These are phyloP conservation scores for Gracilaria gracilis DNA, from an alignment of 23 red algal species.

Conservation along the genomic window DNA sequence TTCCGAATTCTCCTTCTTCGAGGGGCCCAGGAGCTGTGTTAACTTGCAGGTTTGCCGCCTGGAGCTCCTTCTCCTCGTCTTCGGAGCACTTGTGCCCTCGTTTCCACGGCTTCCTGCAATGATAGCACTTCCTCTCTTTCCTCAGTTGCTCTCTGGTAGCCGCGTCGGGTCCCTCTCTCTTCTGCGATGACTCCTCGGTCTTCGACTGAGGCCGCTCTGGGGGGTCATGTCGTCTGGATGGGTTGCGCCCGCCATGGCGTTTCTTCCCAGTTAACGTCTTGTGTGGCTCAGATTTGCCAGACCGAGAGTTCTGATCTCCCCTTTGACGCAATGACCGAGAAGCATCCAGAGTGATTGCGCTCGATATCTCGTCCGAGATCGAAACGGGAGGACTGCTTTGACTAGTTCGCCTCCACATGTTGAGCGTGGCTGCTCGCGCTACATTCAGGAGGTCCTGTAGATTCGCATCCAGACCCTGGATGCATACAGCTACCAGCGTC, in stretches of 20 bases:
- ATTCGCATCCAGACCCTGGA: conserved; percentile 4
- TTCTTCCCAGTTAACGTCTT: too few relatives aligned
- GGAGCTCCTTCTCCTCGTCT: background rate
- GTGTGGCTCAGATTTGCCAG: too few relatives aligned
- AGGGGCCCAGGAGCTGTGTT: background rate
- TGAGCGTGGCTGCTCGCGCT: conserved; percentile 10
- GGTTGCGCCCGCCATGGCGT: too few relatives aligned
- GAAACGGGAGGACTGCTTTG: background rate
- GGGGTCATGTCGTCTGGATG: too few relatives aligned
- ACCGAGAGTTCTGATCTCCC: too few relatives aligned
- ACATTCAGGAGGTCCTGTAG: conserved; percentile 34
- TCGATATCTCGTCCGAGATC: background rate
- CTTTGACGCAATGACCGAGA: background rate
- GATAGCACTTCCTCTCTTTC: conserved; percentile 19
- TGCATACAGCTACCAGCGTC: conserved; percentile 22
- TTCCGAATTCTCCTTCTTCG: background rate
- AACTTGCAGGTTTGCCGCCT: conserved; percentile 1
- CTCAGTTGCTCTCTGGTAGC: conserved; percentile 20
- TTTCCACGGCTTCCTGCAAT: conserved; percentile 10
- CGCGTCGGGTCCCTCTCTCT: background rate
- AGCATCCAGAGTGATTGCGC: conserved; percentile 8
- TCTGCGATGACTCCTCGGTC: background rate
- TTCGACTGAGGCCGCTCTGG: too few relatives aligned
- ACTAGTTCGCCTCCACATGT: conserved; percentile 27
- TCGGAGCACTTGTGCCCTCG: conserved; percentile 18